Evolutionary conservation across 305 asterid species (phyloP), one percentile per base, ranked within the genome.

Genomic region (Stenogyne calaminthoides): DNA sequence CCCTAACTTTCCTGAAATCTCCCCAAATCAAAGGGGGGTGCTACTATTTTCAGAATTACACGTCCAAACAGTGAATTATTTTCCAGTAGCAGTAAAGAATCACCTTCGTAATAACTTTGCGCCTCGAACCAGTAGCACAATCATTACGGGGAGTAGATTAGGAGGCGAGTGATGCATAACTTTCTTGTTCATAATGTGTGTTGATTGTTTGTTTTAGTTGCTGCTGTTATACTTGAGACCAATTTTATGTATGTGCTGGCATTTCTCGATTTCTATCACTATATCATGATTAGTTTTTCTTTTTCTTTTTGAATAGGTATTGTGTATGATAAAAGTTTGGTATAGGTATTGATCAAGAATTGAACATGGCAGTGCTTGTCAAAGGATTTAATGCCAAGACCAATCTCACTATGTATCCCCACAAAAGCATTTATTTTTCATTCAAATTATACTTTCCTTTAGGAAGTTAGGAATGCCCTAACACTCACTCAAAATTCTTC

Each of bases 401-500:
- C 51, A 15, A 6, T 16, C 47, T 29, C 2, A 34, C 64, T 54
- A 69, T 37, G 64, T 46, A 18, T 40, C 65, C 22, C 51, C 16
- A 58, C 29, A 15, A 40, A 70, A 56, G 67, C 56, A 39, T 58
- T 40, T 25, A 42, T 70, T 25, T n/a, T 16, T 40, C 58, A 6
- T 70, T 10, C 9, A 14, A 63, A 12, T 44, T 44, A 7, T 54
- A 54, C n/a, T 6, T 54, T 5, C 2, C 12, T 7, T 16, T 18
- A 52, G 58, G 11, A 52, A 52, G 2, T 19, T 52, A 2, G 12
- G 58, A 3, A 3, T 52, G 6, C 36, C 27, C 29, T 54, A 11
- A 11, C 19, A 54, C 7, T 19, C 59, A 5, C 59, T 72, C 73
- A 0, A 76, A 77, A 57, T 77, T 76, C 75, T 71, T 76, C 42